phyloP scores from a whole-genome alignment of 441 rosid species.

The Bocquillonia castaneifolia region DNA sequence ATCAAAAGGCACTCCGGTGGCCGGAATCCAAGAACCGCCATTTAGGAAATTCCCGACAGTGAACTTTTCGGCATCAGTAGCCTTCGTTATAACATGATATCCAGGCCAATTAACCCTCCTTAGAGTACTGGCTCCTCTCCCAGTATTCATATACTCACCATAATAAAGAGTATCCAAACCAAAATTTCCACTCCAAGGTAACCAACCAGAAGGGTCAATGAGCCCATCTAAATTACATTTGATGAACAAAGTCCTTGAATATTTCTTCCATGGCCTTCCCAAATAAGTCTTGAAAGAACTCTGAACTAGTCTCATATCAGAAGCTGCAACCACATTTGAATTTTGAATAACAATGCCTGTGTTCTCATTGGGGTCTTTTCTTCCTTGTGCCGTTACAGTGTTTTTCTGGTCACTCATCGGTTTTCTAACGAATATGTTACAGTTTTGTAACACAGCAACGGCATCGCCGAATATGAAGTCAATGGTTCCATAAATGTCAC shows the following conservation, averaged over 20 bases:
- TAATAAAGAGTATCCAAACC: constrained; percentile 61
- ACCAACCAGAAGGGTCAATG: constrained; percentile 77
- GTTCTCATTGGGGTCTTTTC: constrained; percentile 39
- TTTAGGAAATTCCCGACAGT: constrained; percentile 56
- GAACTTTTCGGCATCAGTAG: constrained; percentile 43
- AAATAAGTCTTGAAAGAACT: constrained; percentile 54
- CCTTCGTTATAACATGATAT: constrained; percentile 43
- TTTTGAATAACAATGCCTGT: constrained; percentile 78
- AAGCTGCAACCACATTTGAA: constrained; percentile 60
- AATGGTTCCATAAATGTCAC: constrained; percentile 57
- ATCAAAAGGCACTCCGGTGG: constrained; percentile 55
- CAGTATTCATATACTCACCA: constrained; percentile 69
- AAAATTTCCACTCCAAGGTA: constrained; percentile 60
- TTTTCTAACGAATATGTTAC: constrained; percentile 37
- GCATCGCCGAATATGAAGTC: constrained; percentile 67
- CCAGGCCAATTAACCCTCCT: constrained; percentile 82
- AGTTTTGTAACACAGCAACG: constrained; percentile 44
- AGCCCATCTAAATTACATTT: constrained; percentile 44
- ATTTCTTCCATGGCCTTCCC: constrained; percentile 85
- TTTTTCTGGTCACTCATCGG: constrained; percentile 45
- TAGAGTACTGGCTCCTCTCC: constrained; percentile 50
- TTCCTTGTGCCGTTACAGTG: constrained; percentile 61
- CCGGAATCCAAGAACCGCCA: constrained; percentile 67
- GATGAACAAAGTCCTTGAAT: constrained; percentile 68
- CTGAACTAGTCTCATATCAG: constrained; percentile 40